A percentile compares a stretch with the other conserved stretches of the same genome.
phyloP scores from a whole-genome alignment of 306 rosid genomes.

The Quercus mongolica region DNA sequence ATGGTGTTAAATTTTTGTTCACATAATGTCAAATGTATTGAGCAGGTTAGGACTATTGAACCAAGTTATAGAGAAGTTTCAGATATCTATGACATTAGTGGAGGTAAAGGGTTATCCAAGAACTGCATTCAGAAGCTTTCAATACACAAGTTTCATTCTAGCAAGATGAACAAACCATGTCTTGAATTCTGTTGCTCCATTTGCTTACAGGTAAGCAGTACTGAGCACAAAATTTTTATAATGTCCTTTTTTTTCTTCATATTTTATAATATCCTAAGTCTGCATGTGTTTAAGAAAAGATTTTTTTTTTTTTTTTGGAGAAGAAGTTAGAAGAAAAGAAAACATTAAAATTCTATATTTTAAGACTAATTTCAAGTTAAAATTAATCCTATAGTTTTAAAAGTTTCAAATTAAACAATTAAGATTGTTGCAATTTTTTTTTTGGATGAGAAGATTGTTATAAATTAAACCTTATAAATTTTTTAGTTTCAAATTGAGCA shows the following conservation, averaged over 20 bases:
- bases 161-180: background rate
- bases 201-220: conserved; percentile 47
- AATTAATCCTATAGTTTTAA: too few relatives aligned
- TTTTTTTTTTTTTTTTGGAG: too few relatives aligned
- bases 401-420: too few relatives aligned
- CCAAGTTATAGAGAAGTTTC: conserved; percentile 26
- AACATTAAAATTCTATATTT: too few relatives aligned
- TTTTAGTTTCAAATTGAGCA: too few relatives aligned
- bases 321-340: too few relatives aligned
- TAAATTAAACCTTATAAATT: too few relatives aligned
- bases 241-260: background rate
- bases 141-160: conserved; percentile 8
- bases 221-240: background rate
- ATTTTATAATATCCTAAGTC: background rate
- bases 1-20: background rate
- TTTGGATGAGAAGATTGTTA: too few relatives aligned
- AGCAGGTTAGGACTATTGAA: conserved; percentile 34
- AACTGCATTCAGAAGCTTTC: conserved; percentile 34
- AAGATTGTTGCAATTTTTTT: too few relatives aligned
- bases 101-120: conserved; percentile 31
- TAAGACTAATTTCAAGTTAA: too few relatives aligned
- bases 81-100: conserved; percentile 23
- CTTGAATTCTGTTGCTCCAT: conserved; percentile 41
- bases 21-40: background rate
- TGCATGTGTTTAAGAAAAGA: too few relatives aligned